A percentile compares a stretch with the other conserved stretches of the same genome.
Evolutionary conservation across 2,329 filamentous ascomycete genomes (phyloP).

Genomic region (Exophiala spinifera): DNA sequence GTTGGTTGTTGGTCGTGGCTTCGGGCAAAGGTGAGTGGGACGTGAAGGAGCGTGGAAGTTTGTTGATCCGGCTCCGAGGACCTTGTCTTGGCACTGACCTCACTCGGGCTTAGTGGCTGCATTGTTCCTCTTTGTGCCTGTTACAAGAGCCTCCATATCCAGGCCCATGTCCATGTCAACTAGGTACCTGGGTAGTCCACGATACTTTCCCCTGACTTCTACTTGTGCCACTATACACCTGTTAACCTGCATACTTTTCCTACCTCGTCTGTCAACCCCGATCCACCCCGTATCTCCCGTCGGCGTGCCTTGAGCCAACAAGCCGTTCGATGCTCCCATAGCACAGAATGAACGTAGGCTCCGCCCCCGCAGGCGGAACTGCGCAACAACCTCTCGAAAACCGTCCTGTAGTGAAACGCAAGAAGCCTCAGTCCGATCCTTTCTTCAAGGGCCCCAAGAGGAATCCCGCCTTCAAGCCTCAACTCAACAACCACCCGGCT

Average conservation of each 20-base stretch:
- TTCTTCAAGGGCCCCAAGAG: constrained; percentile 23
- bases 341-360: constrained; percentile 22
- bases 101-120: not conserved
- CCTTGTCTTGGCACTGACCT: not conserved
- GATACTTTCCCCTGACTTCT: no score
- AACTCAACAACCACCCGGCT: constrained; percentile 21
- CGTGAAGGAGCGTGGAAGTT: not conserved
- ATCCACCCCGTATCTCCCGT: not conserved
- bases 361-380: constrained; percentile 15
- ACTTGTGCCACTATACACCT: no score
- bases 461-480: constrained; percentile 10
- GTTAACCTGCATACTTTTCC: no score
- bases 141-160: no score
- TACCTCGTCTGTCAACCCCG: not conserved
- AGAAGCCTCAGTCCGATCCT: constrained; percentile 24
- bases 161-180: no score
- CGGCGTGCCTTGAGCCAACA: not conserved
- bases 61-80: not conserved
- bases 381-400: constrained; percentile 15
- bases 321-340: constrained; percentile 6
- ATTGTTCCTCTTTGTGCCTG: not conserved
- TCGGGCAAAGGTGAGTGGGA: not conserved
- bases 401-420: constrained; percentile 18
- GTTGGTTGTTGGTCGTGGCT: not conserved
- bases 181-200: no score